Evolutionary conservation across 352 stramenopile species (phyloP).

Genomic region (Pythium insidiosum): DNA sequence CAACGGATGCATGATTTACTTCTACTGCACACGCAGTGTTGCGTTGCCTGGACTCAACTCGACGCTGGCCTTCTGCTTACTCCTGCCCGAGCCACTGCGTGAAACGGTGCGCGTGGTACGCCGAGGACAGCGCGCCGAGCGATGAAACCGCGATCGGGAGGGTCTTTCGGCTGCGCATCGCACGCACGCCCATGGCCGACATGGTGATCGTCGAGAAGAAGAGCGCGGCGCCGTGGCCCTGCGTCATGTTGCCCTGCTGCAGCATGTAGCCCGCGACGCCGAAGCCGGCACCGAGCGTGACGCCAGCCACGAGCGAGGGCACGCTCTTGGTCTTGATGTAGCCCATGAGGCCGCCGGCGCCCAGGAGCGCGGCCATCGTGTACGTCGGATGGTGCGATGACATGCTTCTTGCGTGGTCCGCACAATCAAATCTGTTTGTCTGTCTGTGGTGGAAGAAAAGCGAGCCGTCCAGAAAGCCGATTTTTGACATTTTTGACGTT

Average conservation of each 20-base stretch:
- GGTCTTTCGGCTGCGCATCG: slow-evolving; percentile 61
- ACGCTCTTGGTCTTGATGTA: slow-evolving; percentile 79
- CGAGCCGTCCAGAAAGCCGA: no score
- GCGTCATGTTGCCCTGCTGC: slow-evolving; percentile 71
- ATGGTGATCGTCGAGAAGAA: slow-evolving; percentile 82
- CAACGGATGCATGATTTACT: no score
- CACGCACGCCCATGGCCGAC: slow-evolving; percentile 77
- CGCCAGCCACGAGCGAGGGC: slow-evolving; percentile 71
- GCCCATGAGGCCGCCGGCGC: slow-evolving; percentile 60
- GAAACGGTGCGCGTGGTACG: slow-evolving; percentile 79
- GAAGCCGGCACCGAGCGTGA: slow-evolving; percentile 76
- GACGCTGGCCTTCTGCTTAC: slow-evolving; percentile 16
- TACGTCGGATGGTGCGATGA: slow-evolving; percentile 74
- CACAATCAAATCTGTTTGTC: no score
- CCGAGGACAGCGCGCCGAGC: slow-evolving; percentile 63
- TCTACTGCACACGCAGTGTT: background rate
- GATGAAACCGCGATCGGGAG: slow-evolving; percentile 69
- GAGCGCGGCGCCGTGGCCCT: slow-evolving; percentile 73
- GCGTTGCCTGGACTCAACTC: background rate
- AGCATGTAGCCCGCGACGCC: slow-evolving; percentile 71
- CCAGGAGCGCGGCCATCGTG: slow-evolving; percentile 70
- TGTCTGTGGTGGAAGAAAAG: no score
- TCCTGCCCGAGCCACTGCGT: slow-evolving; percentile 81
- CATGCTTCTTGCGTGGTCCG: slow-evolving; percentile 18
- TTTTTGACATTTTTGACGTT: no score